Base-by-base conservation (phyloP, 2,329 filamentous ascomycete genomes). In the Ceratocystis eucalypticola region DNA sequence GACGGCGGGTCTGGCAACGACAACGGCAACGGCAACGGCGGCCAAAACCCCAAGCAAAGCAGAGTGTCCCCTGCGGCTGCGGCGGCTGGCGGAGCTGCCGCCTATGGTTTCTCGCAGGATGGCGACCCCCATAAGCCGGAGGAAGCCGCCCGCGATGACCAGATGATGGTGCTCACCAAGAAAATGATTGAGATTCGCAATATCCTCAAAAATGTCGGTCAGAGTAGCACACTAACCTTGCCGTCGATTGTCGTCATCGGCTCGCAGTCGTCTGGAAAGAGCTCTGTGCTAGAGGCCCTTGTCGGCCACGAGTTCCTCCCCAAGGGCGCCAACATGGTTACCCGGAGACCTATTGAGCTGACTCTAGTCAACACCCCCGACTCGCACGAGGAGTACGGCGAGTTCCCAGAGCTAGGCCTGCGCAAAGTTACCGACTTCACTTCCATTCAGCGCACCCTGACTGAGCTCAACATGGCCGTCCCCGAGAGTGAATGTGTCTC, bases 181-280 rank as follows among this genome's bases (percentile, higher is more conserved):
- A 97, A 97, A 78, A 99, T 99, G 94, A 99, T 99, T 72, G 94
- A 99, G 78, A 97, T 99, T 67, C 83, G 95, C 70, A 92, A 87
- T 70, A 90, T 99, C 66, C 80, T 99, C 28, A 89, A 95, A 73
- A 90, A 87, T 30, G 89, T 99, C 61, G 95, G 92, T 44, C 93
- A 99, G 78, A 95, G 92, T 0, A 91, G 88, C 70, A 85, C 89
- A 2, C 79, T 99, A 69, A 93, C 89, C 0, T 78, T 99, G 25
- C 94, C 94, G 0, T 97, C 95, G 0, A 99, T 99, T 67, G 94
- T 99, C n/a, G 94, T 99, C 46, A 96, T 99, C 71, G 94, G 94
- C 28, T 99, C 94, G 1, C 94, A 99, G 74, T 99, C 94, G 0
- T 97, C 94, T 0, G 94, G 94, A 50, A 99, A 99, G 78, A 97